Percentiles rank a stretch among this genome's conserved stretches.
phyloP scores from a whole-genome alignment of 2,329 filamentous ascomycete species.

The Knoxdaviesia proteae region DNA sequence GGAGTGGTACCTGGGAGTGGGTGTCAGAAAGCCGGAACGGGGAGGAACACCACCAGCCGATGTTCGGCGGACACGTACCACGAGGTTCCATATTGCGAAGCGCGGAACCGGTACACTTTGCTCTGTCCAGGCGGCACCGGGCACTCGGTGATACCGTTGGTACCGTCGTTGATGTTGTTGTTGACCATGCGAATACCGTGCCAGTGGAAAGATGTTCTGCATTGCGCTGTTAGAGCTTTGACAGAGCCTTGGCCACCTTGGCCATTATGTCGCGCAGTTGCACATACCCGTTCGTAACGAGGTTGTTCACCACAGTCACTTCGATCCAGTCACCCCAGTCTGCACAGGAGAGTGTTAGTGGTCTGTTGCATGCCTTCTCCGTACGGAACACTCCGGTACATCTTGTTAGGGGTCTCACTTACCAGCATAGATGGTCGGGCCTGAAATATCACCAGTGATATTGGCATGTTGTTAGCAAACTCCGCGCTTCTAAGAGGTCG shows the following conservation, averaged over 20 bases:
- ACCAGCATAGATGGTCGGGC: slow-evolving; percentile 5
- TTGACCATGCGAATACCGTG: slow-evolving; percentile 24
- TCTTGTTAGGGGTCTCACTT: not conserved
- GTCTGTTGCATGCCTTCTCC: no score
- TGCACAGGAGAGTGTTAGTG: slow-evolving; percentile 5
- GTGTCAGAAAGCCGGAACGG: no score
- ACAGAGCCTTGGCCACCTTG: not conserved
- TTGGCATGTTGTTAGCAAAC: not conserved
- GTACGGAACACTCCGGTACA: not conserved
- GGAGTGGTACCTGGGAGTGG: slow-evolving; percentile 35
- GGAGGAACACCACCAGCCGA: not conserved
- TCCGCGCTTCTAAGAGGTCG: no score
- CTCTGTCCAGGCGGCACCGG: slow-evolving; percentile 15
- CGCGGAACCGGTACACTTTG: slow-evolving; percentile 16
- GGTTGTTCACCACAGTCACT: slow-evolving; percentile 45
- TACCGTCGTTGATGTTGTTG: slow-evolving; percentile 25
- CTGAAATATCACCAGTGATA: not conserved
- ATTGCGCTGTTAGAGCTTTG: not conserved
- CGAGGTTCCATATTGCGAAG: slow-evolving; percentile 17
- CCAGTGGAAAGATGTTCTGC: slow-evolving; percentile 25
- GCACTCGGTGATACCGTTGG: slow-evolving; percentile 20
- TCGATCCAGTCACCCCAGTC: slow-evolving; percentile 30
- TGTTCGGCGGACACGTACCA: slow-evolving; percentile 4
- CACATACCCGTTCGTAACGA: slow-evolving; percentile 21
- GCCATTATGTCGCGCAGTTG: no score